A percentile compares a stretch with the other conserved stretches of the same genome.
Conservation (phyloP, 331 rosid species). For the Malus hybrid region DNA sequence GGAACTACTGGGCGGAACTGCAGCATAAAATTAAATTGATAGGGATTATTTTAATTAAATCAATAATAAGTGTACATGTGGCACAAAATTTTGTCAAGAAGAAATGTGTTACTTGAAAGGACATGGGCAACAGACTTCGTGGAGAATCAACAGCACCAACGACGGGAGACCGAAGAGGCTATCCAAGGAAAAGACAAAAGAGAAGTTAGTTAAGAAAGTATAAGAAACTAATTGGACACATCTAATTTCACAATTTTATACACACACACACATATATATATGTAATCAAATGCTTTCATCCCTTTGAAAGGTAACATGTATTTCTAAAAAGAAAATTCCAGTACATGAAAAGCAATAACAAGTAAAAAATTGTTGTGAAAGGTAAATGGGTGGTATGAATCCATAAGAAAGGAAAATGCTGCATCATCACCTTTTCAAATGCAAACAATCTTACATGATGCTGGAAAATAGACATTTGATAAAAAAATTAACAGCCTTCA, state of each 20-base stretch:
- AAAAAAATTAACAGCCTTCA: too few species aligned
- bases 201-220: background rate
- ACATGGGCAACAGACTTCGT: constrained; percentile 56
- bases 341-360: background rate
- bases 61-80: background rate
- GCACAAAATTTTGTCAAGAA: constrained; percentile 1
- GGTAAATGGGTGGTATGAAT: background rate
- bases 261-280: too few species aligned
- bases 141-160: constrained; percentile 72
- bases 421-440: too few species aligned
- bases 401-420: too few species aligned
- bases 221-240: background rate
- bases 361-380: background rate
- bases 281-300: background rate
- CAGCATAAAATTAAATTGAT: constrained; percentile 17
- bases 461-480: too few species aligned
- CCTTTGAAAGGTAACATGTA: background rate
- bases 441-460: too few species aligned
- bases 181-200: background rate
- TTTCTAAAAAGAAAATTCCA: background rate
- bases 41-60: background rate
- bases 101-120: constrained; percentile 58
- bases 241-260: background rate
- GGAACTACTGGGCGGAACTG: constrained; percentile 77
- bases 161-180: constrained; percentile 75